Conservation (phyloP, 768 basidiomycete genomes). For the Suillus occidentalis region DNA sequence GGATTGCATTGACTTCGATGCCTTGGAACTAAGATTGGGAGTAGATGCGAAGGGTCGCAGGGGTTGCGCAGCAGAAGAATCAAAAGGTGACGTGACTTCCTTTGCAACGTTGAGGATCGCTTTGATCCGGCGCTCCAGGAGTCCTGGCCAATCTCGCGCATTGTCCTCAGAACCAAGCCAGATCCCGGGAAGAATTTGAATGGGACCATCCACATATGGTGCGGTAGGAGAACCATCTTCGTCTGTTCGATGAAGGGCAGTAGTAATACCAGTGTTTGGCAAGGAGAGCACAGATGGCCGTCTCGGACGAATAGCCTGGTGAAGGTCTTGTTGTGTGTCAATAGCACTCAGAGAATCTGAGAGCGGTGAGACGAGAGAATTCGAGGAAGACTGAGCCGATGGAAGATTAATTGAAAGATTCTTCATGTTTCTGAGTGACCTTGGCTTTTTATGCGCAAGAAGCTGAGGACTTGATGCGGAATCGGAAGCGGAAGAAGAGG, state of each 20-base stretch:
- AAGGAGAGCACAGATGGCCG: slow-evolving; percentile 76
- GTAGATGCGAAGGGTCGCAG: slow-evolving; percentile 67
- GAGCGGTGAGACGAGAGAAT: slow-evolving; percentile 42
- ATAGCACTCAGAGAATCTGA: slow-evolving; percentile 33
- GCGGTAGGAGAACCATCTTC: slow-evolving; percentile 59
- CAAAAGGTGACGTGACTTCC: slow-evolving; percentile 78
- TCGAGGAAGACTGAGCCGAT: slow-evolving; percentile 57
- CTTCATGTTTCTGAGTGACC: slow-evolving; percentile 69
- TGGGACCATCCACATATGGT: slow-evolving; percentile 80
- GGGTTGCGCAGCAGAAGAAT: slow-evolving; percentile 45
- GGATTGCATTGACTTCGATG: slow-evolving; percentile 29
- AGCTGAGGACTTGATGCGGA: slow-evolving; percentile 43
- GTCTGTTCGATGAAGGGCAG: slow-evolving; percentile 61
- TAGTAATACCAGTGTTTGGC: slow-evolving; percentile 48
- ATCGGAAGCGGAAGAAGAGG: slow-evolving; percentile 54
- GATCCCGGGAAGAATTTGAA: slow-evolving; percentile 81
- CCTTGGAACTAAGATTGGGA: slow-evolving; percentile 49
- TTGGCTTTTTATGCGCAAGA: slow-evolving; percentile 42
- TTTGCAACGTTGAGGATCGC: slow-evolving; percentile 92
- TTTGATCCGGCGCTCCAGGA: slow-evolving; percentile 70
- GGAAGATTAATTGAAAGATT: slow-evolving; percentile 69
- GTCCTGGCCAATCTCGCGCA: slow-evolving; percentile 74
- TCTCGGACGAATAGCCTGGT: slow-evolving; percentile 42
- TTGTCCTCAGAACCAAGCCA: slow-evolving; percentile 95
- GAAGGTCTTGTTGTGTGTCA: slow-evolving; percentile 32